These are phyloP conservation scores for Astragalus glycyphyllos DNA, from an alignment of 306 rosid genomes.

Conservation along the genomic window DNA sequence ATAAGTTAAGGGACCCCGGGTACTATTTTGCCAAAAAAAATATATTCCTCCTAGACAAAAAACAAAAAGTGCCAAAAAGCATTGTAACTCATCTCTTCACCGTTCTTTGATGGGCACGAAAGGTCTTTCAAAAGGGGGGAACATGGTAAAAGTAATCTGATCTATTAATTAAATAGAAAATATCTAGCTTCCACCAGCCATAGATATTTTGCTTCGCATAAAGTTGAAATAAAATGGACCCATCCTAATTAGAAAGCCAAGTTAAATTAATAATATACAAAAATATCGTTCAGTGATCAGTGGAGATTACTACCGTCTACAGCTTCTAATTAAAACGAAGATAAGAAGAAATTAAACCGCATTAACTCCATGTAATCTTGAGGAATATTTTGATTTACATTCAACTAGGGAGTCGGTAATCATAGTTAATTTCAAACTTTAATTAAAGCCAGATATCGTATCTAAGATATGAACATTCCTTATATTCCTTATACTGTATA, in stretches of 20 bases:
- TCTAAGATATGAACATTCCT: no score
- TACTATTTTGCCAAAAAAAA: no score
- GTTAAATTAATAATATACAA: slow-evolving; percentile 16
- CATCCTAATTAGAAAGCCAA: slow-evolving; percentile 49
- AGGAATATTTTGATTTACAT: slow-evolving; percentile 45
- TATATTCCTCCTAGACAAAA: no score
- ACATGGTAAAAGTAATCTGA: neutral
- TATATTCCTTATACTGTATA: no score
- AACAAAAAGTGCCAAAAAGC: no score
- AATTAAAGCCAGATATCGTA: slow-evolving; percentile 20
- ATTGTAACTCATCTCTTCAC: neutral
- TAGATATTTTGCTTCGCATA: slow-evolving; percentile 28
- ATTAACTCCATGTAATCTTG: neutral
- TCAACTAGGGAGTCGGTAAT: neutral
- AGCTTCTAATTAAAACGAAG: slow-evolving; percentile 19
- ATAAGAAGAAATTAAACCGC: slow-evolving; percentile 20
- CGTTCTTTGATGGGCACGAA: neutral
- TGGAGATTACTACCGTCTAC: slow-evolving; percentile 41
- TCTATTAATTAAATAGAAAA: no score
- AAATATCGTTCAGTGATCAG: slow-evolving; percentile 38
- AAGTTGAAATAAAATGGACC: slow-evolving; percentile 51
- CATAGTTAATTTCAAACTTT: slow-evolving; percentile 19
- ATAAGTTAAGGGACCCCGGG: no score
- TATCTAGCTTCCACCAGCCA: no score
- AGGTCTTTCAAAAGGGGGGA: neutral